Base-by-base conservation (phyloP, 2,329 filamentous ascomycete species). In the Botryotinia narcissicola region DNA sequence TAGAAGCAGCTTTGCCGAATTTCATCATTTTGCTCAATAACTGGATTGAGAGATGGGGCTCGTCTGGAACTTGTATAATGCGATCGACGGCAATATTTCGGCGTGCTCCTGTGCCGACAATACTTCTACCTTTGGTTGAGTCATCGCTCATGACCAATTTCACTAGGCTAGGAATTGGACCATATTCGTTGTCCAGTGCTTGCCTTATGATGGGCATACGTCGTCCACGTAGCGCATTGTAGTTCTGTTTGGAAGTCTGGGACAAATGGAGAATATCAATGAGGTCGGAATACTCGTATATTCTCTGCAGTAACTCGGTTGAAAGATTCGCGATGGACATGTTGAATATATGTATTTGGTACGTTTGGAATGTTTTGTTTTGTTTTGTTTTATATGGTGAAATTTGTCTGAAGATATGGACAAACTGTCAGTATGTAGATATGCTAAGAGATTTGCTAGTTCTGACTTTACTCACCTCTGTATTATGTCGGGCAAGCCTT, bases 281-380 rank as follows among this genome's bases (percentile, higher is more conserved):
- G 35, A 80, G 75, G 48, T 75, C 76, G 20, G 76, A 71, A 59
- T 75, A 77, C 72, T 79, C 78, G 74, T 78, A 79, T 73, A 80
- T 80, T 72, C 75, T 78, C 69, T 80, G 79, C 18, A 80, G 74
- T 72, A 80, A 67, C 76, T 80, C 79, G n/a, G 78, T 80, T 40
- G 79, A 79, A 67, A 80, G 76, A 66, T 73, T 64, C 59, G 73
- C 77, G 71, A 79, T 77, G 46, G 78, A 76, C 79, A 80, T 80
- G 32, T 62, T 79, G 74, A 59, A 32, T 61, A 42, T 40, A 32
- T n/a, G 8, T 42, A 9, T 32, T 68, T 57, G 35, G 48, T 40
- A 57, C 2, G 25, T n/a, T 16, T 54, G 25, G 48, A 25, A 54
- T 54, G 9, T 16, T 54, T 51, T 35, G 18, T 54, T 59, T 29